Conservation (phyloP, 2,329 filamentous ascomycete genomes). For the Fusarium sororula region DNA sequence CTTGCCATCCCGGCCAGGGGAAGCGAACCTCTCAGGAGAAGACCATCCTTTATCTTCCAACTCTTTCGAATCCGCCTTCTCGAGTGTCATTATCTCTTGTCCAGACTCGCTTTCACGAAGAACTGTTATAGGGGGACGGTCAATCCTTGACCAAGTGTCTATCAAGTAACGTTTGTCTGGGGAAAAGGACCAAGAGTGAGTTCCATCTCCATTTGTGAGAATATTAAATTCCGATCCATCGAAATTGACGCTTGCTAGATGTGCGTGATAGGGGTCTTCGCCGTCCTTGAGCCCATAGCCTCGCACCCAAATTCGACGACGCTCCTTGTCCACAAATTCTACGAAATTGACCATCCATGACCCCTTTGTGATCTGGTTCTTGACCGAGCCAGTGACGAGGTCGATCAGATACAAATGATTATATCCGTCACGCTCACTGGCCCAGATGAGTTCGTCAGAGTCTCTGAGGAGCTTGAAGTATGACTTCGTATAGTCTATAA, state of each 20-base stretch:
- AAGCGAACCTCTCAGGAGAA: conserved; percentile 38
- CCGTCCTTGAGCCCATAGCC: conserved; percentile 28
- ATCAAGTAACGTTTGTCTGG: conserved; percentile 32
- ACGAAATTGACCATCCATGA: conserved; percentile 39
- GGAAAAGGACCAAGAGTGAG: conserved; percentile 39
- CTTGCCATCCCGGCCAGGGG: conserved; percentile 39
- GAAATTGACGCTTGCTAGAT: conserved; percentile 39
- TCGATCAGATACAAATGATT: conserved; percentile 44
- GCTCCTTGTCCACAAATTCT: conserved; percentile 32
- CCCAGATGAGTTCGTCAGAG: conserved; percentile 41
- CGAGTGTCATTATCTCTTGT: conserved; percentile 20
- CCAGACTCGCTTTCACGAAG: conserved; percentile 36
- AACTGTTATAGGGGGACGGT: conserved; percentile 28
- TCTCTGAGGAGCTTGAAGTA: conserved; percentile 10
- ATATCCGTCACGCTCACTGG: conserved; percentile 43
- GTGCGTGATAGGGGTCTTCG: conserved; percentile 42
- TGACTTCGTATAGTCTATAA: conserved; percentile 39
- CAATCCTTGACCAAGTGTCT: conserved; percentile 43
- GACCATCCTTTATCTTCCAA: conserved; percentile 23
- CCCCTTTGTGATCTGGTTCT: conserved; percentile 41
- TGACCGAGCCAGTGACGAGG: conserved; percentile 14
- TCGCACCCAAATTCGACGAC: conserved; percentile 32
- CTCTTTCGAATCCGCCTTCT: conserved; percentile 1
- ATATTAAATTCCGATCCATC: conserved; percentile 40
- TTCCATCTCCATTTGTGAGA: conserved; percentile 42